A percentile compares a stretch with the other conserved stretches of the same genome.
These are phyloP conservation scores for Cocos nucifera DNA, from an alignment of 176 grass and related monocot genomes.

Conservation along the genomic window DNA sequence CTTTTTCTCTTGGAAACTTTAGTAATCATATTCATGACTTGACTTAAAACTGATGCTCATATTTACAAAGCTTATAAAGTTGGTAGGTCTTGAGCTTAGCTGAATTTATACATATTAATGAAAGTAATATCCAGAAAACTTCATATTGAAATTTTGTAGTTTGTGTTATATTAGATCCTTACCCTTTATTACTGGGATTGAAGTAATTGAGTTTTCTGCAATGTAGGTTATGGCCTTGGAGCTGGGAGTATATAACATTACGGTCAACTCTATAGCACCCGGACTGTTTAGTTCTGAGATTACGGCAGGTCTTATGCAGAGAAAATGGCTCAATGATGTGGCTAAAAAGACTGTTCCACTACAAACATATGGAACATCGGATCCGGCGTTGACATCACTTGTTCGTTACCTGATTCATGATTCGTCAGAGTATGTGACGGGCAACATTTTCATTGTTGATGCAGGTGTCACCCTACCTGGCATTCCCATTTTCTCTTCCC, in stretches of 20 bases:
- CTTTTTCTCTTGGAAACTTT: no score
- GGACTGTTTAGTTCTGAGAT: slow-evolving; percentile 43
- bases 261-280: slow-evolving; percentile 33
- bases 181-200: no score
- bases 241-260: slow-evolving; percentile 26
- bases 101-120: no score
- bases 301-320: slow-evolving; percentile 22
- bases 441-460: slow-evolving; percentile 38
- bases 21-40: no score
- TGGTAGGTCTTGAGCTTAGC: no score
- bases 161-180: no score
- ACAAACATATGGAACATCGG: slow-evolving; percentile 15
- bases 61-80: no score
- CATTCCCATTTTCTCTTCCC: slow-evolving; percentile 34
- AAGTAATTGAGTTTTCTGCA: not conserved
- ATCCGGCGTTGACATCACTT: slow-evolving; percentile 39
- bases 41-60: no score
- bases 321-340: slow-evolving; percentile 23
- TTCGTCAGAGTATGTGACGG: slow-evolving; percentile 30
- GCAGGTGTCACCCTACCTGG: slow-evolving; percentile 25
- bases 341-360: slow-evolving; percentile 25
- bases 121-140: no score
- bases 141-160: no score
- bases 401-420: slow-evolving; percentile 36
- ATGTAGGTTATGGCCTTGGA: slow-evolving; percentile 38